Conservation (phyloP, 1,284 basidiomycete species). For the Trametes polyzona region DNA sequence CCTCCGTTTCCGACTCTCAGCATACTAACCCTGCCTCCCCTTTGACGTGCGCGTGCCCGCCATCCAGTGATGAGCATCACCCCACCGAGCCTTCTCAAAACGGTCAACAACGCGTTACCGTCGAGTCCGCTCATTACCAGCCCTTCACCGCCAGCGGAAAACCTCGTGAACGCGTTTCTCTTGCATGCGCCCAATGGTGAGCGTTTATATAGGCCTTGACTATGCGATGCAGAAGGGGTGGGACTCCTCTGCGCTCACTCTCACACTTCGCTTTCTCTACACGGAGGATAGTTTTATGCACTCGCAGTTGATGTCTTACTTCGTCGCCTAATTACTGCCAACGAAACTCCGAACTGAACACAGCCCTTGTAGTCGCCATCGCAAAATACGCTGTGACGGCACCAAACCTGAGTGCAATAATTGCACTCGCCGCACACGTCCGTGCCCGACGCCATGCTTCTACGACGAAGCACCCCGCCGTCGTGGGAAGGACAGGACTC, state of each 20-base stretch:
- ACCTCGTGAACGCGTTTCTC: constrained; percentile 16
- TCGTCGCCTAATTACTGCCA: too few relatives aligned
- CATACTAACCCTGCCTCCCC: too few relatives aligned
- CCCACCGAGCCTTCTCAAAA: too few relatives aligned
- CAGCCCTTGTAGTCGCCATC: constrained; percentile 65
- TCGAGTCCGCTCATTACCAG: background rate
- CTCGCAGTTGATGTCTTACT: too few relatives aligned
- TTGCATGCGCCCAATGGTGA: constrained; percentile 16
- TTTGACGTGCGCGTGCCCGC: too few relatives aligned
- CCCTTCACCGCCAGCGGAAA: constrained; percentile 17
- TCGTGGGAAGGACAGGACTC: constrained; percentile 73
- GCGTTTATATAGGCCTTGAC: background rate
- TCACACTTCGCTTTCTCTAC: too few relatives aligned
- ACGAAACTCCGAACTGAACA: too few relatives aligned
- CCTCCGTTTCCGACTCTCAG: too few relatives aligned
- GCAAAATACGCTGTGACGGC: constrained; percentile 81
- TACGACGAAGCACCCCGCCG: constrained; percentile 77
- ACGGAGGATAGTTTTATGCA: too few relatives aligned
- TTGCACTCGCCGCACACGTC: constrained; percentile 51
- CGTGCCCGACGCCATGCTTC: constrained; percentile 28
- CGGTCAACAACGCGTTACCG: background rate
- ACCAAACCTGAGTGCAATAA: constrained; percentile 74
- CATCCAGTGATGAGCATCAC: too few relatives aligned
- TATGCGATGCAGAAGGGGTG: too few relatives aligned
- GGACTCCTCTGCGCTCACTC: too few relatives aligned